Evolutionary conservation across 306 rosid species (phyloP).

Genomic region (Trifolium repens): DNA sequence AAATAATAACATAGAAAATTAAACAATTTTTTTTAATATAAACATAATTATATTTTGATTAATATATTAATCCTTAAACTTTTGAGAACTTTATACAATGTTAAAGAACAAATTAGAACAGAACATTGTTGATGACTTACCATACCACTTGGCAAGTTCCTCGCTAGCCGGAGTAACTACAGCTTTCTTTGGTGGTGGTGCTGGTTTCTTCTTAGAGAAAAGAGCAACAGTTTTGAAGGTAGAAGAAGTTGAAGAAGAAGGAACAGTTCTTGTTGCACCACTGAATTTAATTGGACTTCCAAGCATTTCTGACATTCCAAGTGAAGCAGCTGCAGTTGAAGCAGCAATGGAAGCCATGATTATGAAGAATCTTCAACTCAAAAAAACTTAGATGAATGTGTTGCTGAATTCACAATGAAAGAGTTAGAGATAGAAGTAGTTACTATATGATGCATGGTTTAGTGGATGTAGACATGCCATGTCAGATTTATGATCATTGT

Average conservation of each 20-base stretch:
- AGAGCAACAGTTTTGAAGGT: conserved; percentile 83
- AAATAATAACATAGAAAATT: not conserved
- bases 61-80: not conserved
- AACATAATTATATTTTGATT: not conserved
- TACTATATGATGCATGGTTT: conserved; percentile 62
- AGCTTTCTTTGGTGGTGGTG: conserved; percentile 67
- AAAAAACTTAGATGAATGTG: conserved; percentile 27
- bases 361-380: conserved; percentile 33
- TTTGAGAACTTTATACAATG: not conserved
- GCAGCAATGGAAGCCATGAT: conserved; percentile 85
- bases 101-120: not conserved
- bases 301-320: conserved; percentile 91
- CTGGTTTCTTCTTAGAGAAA: conserved; percentile 75
- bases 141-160: conserved; percentile 99
- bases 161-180: conserved; percentile 60
- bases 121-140: conserved; percentile 52
- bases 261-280: conserved; percentile 65
- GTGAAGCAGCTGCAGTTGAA: conserved; percentile 74
- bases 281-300: conserved; percentile 75
- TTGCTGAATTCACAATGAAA: not conserved
- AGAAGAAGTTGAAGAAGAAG: conserved; percentile 61
- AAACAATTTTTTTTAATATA: not conserved
- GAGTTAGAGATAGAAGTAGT: conserved; percentile 3
- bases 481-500: conserved; percentile 54
- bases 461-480: conserved; percentile 88